Evolutionary conservation across 169 alveolate genomes (phyloP).

Genomic region (Plasmodium blacklocki): DNA sequence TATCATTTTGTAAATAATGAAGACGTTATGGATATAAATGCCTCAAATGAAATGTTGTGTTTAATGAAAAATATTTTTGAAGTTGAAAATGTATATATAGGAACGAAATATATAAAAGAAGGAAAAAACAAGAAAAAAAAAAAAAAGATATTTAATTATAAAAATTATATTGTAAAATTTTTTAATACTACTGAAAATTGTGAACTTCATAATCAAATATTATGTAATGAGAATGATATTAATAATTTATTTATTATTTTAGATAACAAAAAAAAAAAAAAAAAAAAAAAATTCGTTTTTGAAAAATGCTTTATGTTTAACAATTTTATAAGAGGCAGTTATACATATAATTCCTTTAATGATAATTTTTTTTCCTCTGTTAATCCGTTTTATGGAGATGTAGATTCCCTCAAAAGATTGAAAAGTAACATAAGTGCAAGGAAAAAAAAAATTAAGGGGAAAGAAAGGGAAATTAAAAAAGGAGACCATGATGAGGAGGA

Average conservation of each 20-base stretch:
- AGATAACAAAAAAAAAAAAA: not conserved
- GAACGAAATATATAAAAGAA: slow-evolving; percentile 19
- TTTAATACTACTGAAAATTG: slow-evolving; percentile 29
- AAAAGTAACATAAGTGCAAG: too few species aligned
- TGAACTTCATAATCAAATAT: slow-evolving; percentile 8
- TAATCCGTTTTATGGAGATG: slow-evolving; percentile 30
- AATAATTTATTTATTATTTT: not conserved
- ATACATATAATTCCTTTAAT: slow-evolving; percentile 16
- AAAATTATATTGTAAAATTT: slow-evolving; percentile 24
- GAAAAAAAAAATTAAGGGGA: too few species aligned
- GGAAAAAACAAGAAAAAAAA: not conserved
- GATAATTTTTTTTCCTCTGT: slow-evolving; percentile 25
- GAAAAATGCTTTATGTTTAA: slow-evolving; percentile 35
- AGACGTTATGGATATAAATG: not conserved
- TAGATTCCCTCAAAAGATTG: slow-evolving; percentile 3
- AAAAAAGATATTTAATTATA: not conserved
- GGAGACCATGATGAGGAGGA: too few species aligned
- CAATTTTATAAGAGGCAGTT: slow-evolving; percentile 3
- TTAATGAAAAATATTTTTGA: slow-evolving; percentile 43
- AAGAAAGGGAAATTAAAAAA: too few species aligned
- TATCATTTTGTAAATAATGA: slow-evolving; percentile 10
- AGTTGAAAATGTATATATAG: slow-evolving; percentile 57
- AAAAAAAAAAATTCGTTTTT: slow-evolving; percentile 8
- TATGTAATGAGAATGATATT: slow-evolving; percentile 10
- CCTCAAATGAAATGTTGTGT: slow-evolving; percentile 5